Evolutionary conservation across 192 early-diverging fungal species (phyloP).

Genomic region (Cladochytrium replicatum): DNA sequence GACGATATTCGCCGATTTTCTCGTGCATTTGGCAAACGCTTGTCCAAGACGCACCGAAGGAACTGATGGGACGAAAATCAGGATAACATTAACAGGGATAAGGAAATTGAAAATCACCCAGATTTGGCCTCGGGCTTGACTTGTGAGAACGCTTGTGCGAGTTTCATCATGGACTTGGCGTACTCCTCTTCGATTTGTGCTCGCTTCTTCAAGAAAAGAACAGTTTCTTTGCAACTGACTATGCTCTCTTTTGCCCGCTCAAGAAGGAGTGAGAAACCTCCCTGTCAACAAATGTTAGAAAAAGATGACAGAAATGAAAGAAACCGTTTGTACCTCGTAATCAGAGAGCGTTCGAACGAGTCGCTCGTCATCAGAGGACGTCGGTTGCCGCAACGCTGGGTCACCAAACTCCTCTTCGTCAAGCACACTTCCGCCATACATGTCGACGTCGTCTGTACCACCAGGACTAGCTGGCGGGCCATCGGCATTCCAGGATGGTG

Average conservation of each 20-base stretch:
- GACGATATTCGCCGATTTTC: conserved; percentile 63
- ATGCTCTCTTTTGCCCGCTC: conserved; percentile 61
- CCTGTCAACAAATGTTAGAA: conserved; percentile 36
- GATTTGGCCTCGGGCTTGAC: conserved; percentile 39
- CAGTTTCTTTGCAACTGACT: conserved; percentile 51
- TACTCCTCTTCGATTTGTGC: conserved; percentile 89
- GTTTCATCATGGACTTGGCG: conserved; percentile 64
- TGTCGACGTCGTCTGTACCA: too few species aligned
- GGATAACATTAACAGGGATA: conserved; percentile 2
- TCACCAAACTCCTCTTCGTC: too few species aligned
- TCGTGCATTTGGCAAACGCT: conserved; percentile 75
- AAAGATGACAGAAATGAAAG: too few species aligned
- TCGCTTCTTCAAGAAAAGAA: conserved; percentile 77
- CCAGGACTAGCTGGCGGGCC: too few species aligned
- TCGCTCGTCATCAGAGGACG: too few species aligned
- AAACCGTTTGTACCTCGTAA: too few species aligned
- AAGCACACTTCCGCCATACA: too few species aligned
- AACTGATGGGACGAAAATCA: conserved; percentile 16
- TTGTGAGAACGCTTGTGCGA: conserved; percentile 57
- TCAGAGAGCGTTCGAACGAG: too few species aligned
- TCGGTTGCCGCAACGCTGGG: too few species aligned
- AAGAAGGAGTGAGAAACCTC: conserved; percentile 53
- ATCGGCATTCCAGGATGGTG: too few species aligned
- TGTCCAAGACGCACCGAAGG: conserved; percentile 69
- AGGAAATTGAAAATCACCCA: conserved; percentile 25